phyloP scores from a whole-genome alignment of 108 stramenopile genomes.

The Nitzschia sp. region DNA sequence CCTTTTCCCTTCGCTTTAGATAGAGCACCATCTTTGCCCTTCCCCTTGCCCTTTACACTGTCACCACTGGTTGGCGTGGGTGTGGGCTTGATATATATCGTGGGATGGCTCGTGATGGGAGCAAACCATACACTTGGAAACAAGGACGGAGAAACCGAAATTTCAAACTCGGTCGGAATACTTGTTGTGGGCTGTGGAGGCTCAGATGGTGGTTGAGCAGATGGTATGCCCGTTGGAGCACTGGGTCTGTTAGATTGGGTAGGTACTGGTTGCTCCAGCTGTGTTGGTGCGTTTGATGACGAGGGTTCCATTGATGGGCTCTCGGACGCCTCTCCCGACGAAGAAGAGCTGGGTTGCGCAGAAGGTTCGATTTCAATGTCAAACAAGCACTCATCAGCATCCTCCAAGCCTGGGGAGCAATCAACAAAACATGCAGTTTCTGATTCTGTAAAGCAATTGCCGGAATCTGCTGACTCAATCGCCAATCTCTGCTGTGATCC shows the following conservation, averaged over 20 bases:
- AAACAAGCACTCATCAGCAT: conserved; percentile 6
- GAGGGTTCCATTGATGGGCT: not conserved
- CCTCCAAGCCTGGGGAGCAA: not conserved
- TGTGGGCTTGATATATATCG: not conserved
- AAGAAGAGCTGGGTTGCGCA: not conserved
- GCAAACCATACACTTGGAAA: not conserved
- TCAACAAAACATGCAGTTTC: not conserved
- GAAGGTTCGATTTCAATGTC: not conserved
- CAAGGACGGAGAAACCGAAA: not conserved
- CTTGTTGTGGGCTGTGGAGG: not conserved
- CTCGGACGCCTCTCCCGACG: no score
- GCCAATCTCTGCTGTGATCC: not conserved
- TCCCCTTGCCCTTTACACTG: not conserved
- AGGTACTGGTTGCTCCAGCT: no score
- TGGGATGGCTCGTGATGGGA: not conserved
- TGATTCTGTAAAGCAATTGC: not conserved
- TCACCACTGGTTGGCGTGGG: not conserved
- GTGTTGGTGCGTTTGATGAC: no score
- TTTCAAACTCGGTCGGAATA: not conserved
- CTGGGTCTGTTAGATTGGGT: not conserved
- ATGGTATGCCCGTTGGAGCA: not conserved
- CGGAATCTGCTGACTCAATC: not conserved
- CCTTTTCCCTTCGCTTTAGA: not conserved
- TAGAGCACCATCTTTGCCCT: not conserved
- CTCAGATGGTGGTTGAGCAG: not conserved